Base-by-base conservation (phyloP, 1,284 basidiomycete species). In the Flammula alnicola region DNA sequence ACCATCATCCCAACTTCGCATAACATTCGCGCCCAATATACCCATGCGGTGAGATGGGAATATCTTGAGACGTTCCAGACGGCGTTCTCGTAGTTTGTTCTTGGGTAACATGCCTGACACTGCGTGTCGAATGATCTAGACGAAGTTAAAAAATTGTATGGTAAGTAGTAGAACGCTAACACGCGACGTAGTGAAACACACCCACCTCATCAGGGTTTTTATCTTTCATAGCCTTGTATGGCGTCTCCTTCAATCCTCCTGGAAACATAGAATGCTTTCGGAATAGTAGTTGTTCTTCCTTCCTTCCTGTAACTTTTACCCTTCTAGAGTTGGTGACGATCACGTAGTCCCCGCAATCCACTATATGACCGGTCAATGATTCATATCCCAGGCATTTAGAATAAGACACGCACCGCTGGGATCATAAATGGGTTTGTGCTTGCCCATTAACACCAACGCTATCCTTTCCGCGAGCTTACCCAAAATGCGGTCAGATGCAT, bases 351-450 rank as follows among this genome's bases (percentile, higher is more conserved):
- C 97, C 95, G 47, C 93, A 93, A 69, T 97, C 95, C 56, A 88
- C 95, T 95, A 32, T 26, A 10, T 29, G 26, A 12, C 3, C n/a
- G 8, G 35, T 49, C 12, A 19, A 25, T 36, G 25, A 10, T 8
- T 14, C 37, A 32, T 10, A 36, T n/a, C 4, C 17, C 4, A n/a
- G 33, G 4, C 6, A n/a, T n/a, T n/a, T n/a, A 30, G 12, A 22
- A 17, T 20, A 16, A 30, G 37, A 26, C 6, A 73, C 85, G 54
- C 60, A 93, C 94, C 84, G 59, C 86, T 81, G 17, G 92, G 93
- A 71, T 98, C 93, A 62, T 93, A 98, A 43, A 97, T 93, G 14
- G 97, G 96, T 69, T 99, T 99, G 72, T 99, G 93, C 76, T 99
- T 99, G 67, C 97, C 97, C 95, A 98, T 98, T 47, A 99, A 80